Base-by-base conservation (phyloP, 305 asterid genomes). In the Solanum aculeatissimum region DNA sequence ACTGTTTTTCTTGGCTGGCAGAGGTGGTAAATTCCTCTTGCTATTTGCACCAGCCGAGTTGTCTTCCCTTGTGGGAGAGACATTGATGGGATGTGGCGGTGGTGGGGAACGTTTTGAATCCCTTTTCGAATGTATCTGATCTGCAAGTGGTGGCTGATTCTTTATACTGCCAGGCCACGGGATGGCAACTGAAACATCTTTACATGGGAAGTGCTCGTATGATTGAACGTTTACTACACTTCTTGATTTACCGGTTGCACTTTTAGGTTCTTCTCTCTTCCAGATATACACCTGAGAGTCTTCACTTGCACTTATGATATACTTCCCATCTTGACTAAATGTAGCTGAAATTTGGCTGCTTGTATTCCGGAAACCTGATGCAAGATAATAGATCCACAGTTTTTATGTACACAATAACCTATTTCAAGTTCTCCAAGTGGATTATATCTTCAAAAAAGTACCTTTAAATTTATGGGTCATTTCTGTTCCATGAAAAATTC, bases 221-320 rank as follows among this genome's bases (percentile, higher is more conserved):
- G 93, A 87, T 32, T 83, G 91, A 80, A 89, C 89, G 1, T 91
- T 92, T 18, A 80, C 38, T 60, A 19, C 54, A 83, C 84, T 89
- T 60, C 51, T 88, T 85, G 90, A 89, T 21, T 89, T 92, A 10
- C 79, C 79, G 14, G 82, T 79, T n/a, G 87, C 81, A 49, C 57
- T 84, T 83, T 89, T 91, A 57, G 91, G 80, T 54, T 92, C 93
- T 75, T 89, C 94, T 9, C 91, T 92, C 87, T 86, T 93, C 98
- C 98, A 94, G 68, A 94, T 90, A 72, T 93, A 94, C 53, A 94
- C 94, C 43, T 94, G 97, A 16, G 97, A 93, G 84, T 94, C 98
- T 83, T 94, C 98, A 70, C 98, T 94, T 54, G 98, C 97, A 54
- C 97, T 88, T 66, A 94, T 66, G 16, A 93, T 86, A 32, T 94